Base-by-base conservation (phyloP, 306 rosid species). In the Acmispon strigosus region DNA sequence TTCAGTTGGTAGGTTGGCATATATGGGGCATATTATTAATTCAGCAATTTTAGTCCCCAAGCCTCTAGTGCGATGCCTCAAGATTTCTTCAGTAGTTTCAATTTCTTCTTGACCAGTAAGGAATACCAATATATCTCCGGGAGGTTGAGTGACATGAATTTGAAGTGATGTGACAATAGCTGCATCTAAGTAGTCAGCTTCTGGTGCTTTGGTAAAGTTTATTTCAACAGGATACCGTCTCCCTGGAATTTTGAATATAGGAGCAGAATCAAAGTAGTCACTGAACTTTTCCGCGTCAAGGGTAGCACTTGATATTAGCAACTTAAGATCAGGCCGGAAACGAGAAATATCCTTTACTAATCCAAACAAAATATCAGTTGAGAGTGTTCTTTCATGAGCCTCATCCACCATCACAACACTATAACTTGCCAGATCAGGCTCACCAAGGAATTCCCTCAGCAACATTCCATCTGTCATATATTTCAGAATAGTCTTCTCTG, bases 391-490 rank as follows among this genome's bases (percentile, higher is more conserved):
- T 84, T 94, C 99, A 58, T 94, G 99, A 83, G 97, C 99, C 92
- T 94, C 99, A 70, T 94, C 99, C 88, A 94, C 96, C 99, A 94
- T 94, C 77, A 91, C 88, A 78, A 94, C 97, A 86, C 97, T 94
- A 71, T 94, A 94, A 82, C 97, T 76, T 39, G 85, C 87, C 15
- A 94, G 89, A 83, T 94, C 97, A 36, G 97, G 97, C 70, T 94
- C 96, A 10, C 99, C 95, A 77, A 94, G 96, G 81, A 94, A 94
- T 76, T 91, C 99, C 66, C 95, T 80, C 86, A 94, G 76, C 53
- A 94, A 76, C 98, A 94, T 94, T 77, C 98, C 97, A 94, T 94
- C 98, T 1, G 98, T 94, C 98, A 94, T 90, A 78, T 90, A 90
- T 78, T 94, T 94, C 59, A 94, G 54, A 78, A 94, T 86, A 70